Evolutionary conservation across 768 basidiomycete genomes (phyloP), one percentile per base, ranked within the genome.

Genomic region (Cyclocybe aegerita): DNA sequence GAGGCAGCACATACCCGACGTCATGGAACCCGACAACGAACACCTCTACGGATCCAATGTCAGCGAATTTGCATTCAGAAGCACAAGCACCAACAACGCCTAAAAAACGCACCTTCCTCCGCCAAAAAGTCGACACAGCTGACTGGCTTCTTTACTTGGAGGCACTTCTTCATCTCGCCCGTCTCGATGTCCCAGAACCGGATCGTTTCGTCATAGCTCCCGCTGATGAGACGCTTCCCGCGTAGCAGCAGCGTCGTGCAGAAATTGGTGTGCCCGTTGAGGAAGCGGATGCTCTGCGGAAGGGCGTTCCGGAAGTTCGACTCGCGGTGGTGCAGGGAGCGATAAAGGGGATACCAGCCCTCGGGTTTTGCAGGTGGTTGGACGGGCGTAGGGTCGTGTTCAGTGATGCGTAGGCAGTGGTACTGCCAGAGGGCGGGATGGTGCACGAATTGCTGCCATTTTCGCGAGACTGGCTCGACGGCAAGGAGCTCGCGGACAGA

Each of bases 1-100:
- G 43, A 34, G n/a, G 23, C 38, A 9, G 10, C 34, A 64, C 84
- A 11, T 63, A 89, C 87, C 92, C 93, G 49, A 94, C 87, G 60
- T 95, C 93, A 54, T 94, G 91, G 69, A 93, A 94, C 0, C 93
- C 93, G 32, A 92, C 90, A 10, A 92, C 93, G 50, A 95, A 90
- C 3, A 94, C 89, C 79, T 91, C 86, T 90, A 40, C 6, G 32
- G 8, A 36, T 17, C 12, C 29, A 44, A 10, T 34, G 46, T 14
- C 29, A 36, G 9, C 29, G 48, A 14, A 50, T 47, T 33, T 52
- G 36, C 32, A 41, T 31, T 39, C 2, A 39, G 12, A 12, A 51
- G 40, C 17, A 12, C 1, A 43, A 17, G 36, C 14, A 31, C 15
- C 15, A 14, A 2, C 7, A 14, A 48, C 32, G 30, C 11, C 17